Conservation (phyloP, 306 rosid species). For the Rubus parviflorus region DNA sequence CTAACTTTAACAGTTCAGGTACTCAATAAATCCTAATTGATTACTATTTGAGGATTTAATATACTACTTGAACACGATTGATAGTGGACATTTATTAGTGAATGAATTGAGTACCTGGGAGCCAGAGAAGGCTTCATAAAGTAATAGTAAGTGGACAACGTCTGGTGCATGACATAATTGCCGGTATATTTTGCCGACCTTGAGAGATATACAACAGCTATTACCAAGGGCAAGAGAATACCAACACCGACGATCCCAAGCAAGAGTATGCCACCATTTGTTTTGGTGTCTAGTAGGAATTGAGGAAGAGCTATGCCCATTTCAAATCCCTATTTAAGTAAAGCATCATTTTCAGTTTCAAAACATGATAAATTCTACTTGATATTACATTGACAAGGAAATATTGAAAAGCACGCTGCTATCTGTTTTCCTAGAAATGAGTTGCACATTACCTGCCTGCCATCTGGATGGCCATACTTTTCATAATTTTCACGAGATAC, state of each 20-base stretch:
- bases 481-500: conserved; percentile 87
- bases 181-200: conserved; percentile 93
- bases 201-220: conserved; percentile 94
- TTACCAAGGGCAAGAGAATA: conserved; percentile 91
- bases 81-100: background rate
- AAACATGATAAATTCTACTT: background rate
- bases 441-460: conserved; percentile 70
- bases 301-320: conserved; percentile 99
- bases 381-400: conserved; percentile 11
- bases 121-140: conserved; percentile 96
- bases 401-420: conserved; percentile 12
- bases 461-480: conserved; percentile 98
- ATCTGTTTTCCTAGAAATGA: conserved; percentile 8
- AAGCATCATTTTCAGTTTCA: conserved; percentile 29
- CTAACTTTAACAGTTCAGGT: background rate
- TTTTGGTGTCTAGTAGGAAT: conserved; percentile 75
- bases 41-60: background rate
- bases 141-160: conserved; percentile 79
- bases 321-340: conserved; percentile 78
- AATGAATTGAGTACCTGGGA: conserved; percentile 59
- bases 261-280: conserved; percentile 92
- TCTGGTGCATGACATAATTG: conserved; percentile 98
- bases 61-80: background rate
- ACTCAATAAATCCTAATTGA: conserved; percentile 10
- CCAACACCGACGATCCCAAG: conserved; percentile 97